Evolutionary conservation across 148 eudicot species (phyloP).

Genomic region (Persicaria tinctoria): DNA sequence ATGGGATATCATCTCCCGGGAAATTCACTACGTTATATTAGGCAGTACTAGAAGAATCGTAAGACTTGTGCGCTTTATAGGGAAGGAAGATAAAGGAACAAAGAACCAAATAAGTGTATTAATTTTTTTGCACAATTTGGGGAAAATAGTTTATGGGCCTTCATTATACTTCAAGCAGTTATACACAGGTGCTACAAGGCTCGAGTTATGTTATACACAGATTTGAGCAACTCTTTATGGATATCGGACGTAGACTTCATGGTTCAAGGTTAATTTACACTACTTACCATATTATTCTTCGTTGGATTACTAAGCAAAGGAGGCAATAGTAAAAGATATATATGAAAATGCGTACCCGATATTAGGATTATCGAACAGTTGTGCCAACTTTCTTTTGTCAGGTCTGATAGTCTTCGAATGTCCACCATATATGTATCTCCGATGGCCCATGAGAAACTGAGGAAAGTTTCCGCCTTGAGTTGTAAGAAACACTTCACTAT

Average conservation of each 20-base stretch:
- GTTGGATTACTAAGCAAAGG: neutral
- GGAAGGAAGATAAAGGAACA: too few relatives aligned
- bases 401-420: constrained; percentile 92
- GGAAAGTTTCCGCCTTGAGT: constrained; percentile 99
- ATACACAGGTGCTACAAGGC: neutral
- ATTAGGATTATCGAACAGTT: constrained; percentile 67
- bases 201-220: neutral
- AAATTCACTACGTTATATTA: neutral
- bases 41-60: neutral
- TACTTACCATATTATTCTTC: neutral
- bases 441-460: constrained; percentile 84
- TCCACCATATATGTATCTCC: constrained; percentile 87
- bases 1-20: neutral
- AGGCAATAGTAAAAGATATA: neutral
- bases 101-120: neutral
- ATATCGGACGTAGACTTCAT: neutral
- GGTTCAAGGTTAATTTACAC: neutral
- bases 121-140: neutral
- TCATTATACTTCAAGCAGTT: neutral
- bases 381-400: constrained; percentile 88
- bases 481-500: constrained; percentile 94
- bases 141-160: neutral
- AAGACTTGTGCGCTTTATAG: too few relatives aligned
- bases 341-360: constrained; percentile 49
- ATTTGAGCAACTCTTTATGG: neutral